Conservation (phyloP, 164 flowering plant genomes). For the Dillenia suffruticosa region DNA sequence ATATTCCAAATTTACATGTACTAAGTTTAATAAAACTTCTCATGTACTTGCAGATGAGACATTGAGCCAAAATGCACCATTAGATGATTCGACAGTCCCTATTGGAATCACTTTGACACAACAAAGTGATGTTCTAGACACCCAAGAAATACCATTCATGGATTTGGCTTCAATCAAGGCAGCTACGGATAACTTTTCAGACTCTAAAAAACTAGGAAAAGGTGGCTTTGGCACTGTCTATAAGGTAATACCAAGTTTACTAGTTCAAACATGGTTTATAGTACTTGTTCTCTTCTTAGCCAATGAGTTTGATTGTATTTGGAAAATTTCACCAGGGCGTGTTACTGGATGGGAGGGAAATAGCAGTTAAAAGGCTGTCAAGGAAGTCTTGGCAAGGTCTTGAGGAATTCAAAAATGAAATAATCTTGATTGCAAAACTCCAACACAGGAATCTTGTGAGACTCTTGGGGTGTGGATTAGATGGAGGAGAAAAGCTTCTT, state of each 20-base stretch:
- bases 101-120: no score
- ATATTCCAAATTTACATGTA: not conserved
- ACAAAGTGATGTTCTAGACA: no score
- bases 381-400: constrained; percentile 14
- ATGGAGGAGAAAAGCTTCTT: constrained; percentile 19
- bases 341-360: constrained; percentile 11
- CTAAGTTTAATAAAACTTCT: no score
- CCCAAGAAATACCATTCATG: constrained; percentile 15
- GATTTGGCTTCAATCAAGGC: constrained; percentile 12
- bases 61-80: not conserved
- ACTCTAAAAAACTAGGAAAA: constrained; percentile 26
- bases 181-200: constrained; percentile 24
- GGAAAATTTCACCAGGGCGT: constrained; percentile 6
- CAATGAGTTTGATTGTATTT: no score
- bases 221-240: constrained; percentile 33
- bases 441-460: constrained; percentile 26
- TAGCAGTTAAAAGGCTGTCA: constrained; percentile 19
- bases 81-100: not conserved
- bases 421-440: constrained; percentile 15
- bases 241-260: constrained; percentile 12
- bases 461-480: constrained; percentile 17
- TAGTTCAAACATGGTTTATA: not conserved
- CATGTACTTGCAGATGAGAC: constrained; percentile 4
- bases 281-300: no score
- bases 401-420: constrained; percentile 24